These are phyloP conservation scores for Porpolomopsis calyptriformis DNA, from an alignment of 768 basidiomycete genomes.

Conservation along the genomic window DNA sequence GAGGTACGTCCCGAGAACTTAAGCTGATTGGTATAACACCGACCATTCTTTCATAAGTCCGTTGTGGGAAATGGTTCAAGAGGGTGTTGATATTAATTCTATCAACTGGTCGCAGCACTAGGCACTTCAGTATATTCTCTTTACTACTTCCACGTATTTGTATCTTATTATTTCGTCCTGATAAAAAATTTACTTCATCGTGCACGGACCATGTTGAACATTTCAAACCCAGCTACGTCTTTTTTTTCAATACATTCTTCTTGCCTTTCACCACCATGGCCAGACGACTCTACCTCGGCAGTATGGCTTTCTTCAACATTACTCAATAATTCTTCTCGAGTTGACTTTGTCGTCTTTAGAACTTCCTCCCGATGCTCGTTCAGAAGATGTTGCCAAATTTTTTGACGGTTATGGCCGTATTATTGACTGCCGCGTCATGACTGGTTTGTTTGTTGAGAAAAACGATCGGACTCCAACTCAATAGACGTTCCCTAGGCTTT, in stretches of 20 bases:
- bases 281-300: constrained; percentile 77
- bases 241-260: constrained; percentile 15
- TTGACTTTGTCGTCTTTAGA: constrained; percentile 30
- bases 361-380: constrained; percentile 72
- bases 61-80: constrained; percentile 99
- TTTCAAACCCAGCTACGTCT: constrained; percentile 36
- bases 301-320: no score
- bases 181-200: no score
- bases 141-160: constrained; percentile 8
- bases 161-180: no score
- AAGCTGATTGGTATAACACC: constrained; percentile 3
- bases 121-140: constrained; percentile 12
- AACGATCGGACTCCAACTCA: constrained; percentile 14
- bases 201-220: constrained; percentile 16
- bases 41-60: constrained; percentile 41
- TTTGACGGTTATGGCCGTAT: constrained; percentile 88
- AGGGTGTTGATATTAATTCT: constrained; percentile 90
- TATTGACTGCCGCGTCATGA: constrained; percentile 90
- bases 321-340: not conserved
- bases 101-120: constrained; percentile 94
- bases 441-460: constrained; percentile 49
- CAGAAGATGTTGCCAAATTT: constrained; percentile 77
- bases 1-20: constrained; percentile 42
- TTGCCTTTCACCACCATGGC: constrained; percentile 50
- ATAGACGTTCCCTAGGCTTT: constrained; percentile 48